Base-by-base conservation (phyloP, 768 basidiomycete species). In the Amanita polypyramis region DNA sequence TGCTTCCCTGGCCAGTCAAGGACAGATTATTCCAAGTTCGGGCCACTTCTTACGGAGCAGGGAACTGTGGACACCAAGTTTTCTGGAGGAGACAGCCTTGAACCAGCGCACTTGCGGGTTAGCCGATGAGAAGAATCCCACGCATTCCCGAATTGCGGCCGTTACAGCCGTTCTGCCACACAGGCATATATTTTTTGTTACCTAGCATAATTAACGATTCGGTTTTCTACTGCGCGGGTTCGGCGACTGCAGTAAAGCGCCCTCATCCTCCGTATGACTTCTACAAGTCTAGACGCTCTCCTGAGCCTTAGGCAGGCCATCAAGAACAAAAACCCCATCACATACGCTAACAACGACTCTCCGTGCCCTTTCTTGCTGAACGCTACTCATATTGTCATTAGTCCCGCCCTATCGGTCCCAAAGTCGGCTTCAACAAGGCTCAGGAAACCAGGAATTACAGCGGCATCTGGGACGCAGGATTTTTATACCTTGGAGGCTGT, bases 1-100 rank as follows among this genome's bases (percentile, higher is more conserved):
- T 82, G 71, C 86, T 89, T 88, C 80, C 85, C 86, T 88, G 80
- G 81, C 76, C 80, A 70, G 76, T 78, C 81, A 79, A 76, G 82
- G 76, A 67, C 80, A 66, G 59, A 83, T 88, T 88, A 88, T 83
- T 83, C 86, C 82, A 80, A 79, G 75, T 68, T 64, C 72, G 56
- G 51, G 54, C 72, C 81, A 76, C 63, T 29, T 66, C 76, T 80
- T 88, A 66, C 79, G 73, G 62, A 52, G 65, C 71, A 77, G 74
- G 68, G 70, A 65, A 74, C 74, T 75, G 77, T 75, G 80, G 77
- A 73, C 66, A 83, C 85, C 85, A 87, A 89, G 82, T 87, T 88
- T 86, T 89, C 86, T 79, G 83, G 85, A 87, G 86, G 84, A 82
- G 82, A 80, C 79, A 75, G 84, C 74, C 83, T 88, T 83, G 86